Evolutionary conservation across 176 grass and related monocot genomes (phyloP), one percentile per base, ranked within the genome.

Genomic region (Eragrostis curvula): DNA sequence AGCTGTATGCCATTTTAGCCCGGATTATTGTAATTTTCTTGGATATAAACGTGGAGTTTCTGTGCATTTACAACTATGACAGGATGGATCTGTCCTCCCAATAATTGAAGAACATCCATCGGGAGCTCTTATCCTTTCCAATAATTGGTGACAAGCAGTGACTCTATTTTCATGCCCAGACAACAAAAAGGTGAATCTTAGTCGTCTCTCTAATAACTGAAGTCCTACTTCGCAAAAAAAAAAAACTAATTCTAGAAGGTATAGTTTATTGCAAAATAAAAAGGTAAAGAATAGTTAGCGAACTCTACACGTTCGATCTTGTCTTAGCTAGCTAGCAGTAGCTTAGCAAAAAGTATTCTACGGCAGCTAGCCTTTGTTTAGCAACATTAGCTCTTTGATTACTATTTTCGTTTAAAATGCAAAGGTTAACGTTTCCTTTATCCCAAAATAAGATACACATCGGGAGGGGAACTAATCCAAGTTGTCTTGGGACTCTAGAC

Each of bases 91-190:
- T 69, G 28, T 47, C 18, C 14, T 60, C 7, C 29, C 52, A 62
- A 78, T 70, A 85, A 78, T 78, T 29, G 29, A 62, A 18, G 1
- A 62, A 71, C 53, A 78, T 78, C 58, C 43, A 50, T 41, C 4
- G 62, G 12, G 9, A 17, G 5, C 18, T 69, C 25, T 36, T 1
- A 52, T 18, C 52, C 0, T n/a, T 44, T 12, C 16, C 75, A 64
- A 85, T 85, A 71, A 85, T 79, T 85, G 75, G 55, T 53, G 66
- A 51, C 21, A 63, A 61, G 18, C 60, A 24, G 44, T 77, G 39
- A 27, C 1, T 56, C 52, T 56, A 5, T 18, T 21, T 55, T 21
- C 17, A 8, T 18, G 8, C 18, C 5, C 5, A 0, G 21, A 11
- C 2, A 58, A 58, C 55, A 58, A 24, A 56, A 10, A 23, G 55